phyloP scores from a whole-genome alignment of 192 early-diverging fungal species.

The Backusella liffmaniae region DNA sequence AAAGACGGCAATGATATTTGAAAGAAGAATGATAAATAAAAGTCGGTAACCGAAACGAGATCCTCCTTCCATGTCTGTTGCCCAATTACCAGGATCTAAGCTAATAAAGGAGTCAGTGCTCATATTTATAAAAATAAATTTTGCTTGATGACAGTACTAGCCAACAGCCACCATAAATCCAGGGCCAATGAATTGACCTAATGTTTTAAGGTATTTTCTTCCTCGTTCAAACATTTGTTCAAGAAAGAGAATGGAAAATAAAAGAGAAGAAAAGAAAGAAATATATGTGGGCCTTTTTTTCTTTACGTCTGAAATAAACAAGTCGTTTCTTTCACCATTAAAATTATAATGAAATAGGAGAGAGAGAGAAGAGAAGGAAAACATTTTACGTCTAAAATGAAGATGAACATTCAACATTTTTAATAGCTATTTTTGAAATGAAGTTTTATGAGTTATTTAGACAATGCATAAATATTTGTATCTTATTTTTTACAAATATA shows the following conservation, averaged over 20 bases:
- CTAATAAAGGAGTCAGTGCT: constrained; percentile 1
- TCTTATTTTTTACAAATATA: background rate
- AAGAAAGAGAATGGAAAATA: background rate
- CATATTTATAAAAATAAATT: no score
- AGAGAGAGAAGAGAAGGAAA: background rate
- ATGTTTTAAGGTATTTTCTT: background rate
- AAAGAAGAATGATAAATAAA: constrained; percentile 70
- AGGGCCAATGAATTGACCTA: constrained; percentile 28
- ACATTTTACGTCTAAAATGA: background rate
- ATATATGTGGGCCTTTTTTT: background rate
- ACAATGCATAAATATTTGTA: background rate
- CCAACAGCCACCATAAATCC: constrained; percentile 37
- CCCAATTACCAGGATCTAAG: constrained; percentile 89
- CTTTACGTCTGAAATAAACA: background rate
- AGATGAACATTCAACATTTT: background rate
- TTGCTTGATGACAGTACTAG: constrained; percentile 15
- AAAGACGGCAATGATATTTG: constrained; percentile 74
- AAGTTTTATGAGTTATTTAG: background rate
- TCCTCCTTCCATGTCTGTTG: constrained; percentile 76
- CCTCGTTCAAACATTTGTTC: background rate
- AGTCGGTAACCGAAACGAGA: constrained; percentile 72
- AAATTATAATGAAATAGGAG: background rate
- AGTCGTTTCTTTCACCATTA: background rate
- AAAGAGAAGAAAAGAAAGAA: background rate
- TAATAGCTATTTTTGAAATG: background rate